phyloP scores from a whole-genome alignment of 2,329 filamentous ascomycete genomes.

The Clarireedia monteithiana region DNA sequence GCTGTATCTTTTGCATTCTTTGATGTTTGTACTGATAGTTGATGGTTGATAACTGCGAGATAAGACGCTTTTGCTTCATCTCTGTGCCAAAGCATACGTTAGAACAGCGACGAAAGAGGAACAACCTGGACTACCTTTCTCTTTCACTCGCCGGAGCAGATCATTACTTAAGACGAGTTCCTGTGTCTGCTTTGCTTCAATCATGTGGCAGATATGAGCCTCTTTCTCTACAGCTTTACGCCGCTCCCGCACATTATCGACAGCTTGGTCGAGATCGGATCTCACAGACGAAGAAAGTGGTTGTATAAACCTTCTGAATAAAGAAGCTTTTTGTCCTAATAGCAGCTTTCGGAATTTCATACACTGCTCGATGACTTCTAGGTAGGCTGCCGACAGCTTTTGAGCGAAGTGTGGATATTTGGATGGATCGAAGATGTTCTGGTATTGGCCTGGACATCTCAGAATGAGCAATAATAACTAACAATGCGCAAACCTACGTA shows the following conservation, averaged over 20 bases:
- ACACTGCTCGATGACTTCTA: neutral
- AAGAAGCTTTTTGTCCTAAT: neutral
- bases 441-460: neutral
- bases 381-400: neutral
- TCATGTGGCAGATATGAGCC: neutral
- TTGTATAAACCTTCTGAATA: neutral
- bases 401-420: neutral
- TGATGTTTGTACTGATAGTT: neutral
- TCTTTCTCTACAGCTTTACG: neutral
- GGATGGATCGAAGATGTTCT: neutral
- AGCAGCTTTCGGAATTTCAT: neutral
- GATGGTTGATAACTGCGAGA: neutral
- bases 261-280: neutral
- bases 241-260: neutral
- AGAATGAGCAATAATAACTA: neutral
- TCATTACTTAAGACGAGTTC: neutral
- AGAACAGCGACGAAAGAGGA: neutral
- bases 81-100: neutral
- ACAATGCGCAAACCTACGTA: neutral
- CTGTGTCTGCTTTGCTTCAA: neutral
- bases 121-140: neutral
- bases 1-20: neutral
- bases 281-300: neutral
- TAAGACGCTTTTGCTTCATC: neutral
- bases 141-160: neutral